Conservation (phyloP, 257 asterid genomes). For the Osmanthus fragrans region DNA sequence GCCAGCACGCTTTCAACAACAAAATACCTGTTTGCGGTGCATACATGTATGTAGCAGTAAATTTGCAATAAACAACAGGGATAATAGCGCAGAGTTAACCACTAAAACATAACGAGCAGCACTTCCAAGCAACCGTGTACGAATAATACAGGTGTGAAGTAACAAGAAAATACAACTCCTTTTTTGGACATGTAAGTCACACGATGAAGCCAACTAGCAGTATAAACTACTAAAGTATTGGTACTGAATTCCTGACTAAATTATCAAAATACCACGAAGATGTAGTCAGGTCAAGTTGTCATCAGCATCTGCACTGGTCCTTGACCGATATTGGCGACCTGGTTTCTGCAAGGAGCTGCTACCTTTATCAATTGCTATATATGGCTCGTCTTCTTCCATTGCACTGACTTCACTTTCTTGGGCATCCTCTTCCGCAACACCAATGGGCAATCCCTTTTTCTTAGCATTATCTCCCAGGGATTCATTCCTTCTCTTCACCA, state of each 20-base stretch:
- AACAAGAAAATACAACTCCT: background rate
- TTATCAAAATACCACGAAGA: background rate
- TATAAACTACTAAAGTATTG: background rate
- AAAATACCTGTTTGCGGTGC: too few species aligned
- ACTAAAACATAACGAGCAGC: background rate
- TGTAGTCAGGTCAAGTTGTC: background rate
- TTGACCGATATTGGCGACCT: constrained; percentile 58
- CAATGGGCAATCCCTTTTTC: constrained; percentile 42
- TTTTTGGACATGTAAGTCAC: background rate
- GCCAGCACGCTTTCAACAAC: too few species aligned
- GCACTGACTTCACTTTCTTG: constrained; percentile 46
- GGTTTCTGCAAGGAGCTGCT: constrained; percentile 38
- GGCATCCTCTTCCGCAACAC: constrained; percentile 45
- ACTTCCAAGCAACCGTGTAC: background rate
- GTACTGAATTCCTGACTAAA: background rate
- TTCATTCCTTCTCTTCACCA: constrained; percentile 24
- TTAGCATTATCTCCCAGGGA: constrained; percentile 24
- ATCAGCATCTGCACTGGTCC: constrained; percentile 21
- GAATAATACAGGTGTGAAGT: background rate
- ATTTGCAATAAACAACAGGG: background rate
- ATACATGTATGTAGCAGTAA: background rate
- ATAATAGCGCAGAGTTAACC: background rate
- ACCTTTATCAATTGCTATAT: constrained; percentile 20
- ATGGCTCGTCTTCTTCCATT: constrained; percentile 69
- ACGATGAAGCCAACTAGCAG: background rate